Conservation (phyloP, 139 green algal genomes). For the Dunaliella primolecta region DNA sequence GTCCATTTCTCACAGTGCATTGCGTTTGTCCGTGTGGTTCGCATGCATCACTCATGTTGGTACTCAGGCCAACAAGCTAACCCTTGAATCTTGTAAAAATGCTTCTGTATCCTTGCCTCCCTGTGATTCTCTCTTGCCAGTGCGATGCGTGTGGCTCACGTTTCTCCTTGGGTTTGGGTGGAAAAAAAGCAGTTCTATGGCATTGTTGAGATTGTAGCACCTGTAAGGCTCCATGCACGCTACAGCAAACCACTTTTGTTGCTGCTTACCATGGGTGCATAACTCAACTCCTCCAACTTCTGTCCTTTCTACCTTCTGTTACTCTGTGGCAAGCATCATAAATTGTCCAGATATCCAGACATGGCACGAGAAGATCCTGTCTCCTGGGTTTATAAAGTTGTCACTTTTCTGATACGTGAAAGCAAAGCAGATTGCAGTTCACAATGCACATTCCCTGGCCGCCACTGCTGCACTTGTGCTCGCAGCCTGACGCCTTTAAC, state of each 20-base stretch:
- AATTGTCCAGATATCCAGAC: no score
- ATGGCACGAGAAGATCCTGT: no score
- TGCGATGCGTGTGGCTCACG: not conserved
- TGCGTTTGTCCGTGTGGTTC: not conserved
- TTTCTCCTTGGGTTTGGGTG: not conserved
- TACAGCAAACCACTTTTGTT: not conserved
- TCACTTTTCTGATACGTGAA: no score
- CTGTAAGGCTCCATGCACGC: not conserved
- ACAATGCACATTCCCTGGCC: not conserved
- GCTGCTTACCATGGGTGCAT: not conserved
- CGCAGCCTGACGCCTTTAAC: slow-evolving; percentile 16
- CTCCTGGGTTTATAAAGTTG: no score
- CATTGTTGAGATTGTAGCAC: not conserved
- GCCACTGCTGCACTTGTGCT: not conserved
- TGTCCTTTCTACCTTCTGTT: no score
- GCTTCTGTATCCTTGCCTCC: no score
- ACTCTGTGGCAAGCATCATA: not conserved
- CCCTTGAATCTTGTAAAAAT: not conserved
- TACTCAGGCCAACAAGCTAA: not conserved
- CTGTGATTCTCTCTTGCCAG: not conserved
- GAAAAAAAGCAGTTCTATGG: not conserved
- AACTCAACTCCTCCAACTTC: no score
- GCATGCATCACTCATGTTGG: not conserved
- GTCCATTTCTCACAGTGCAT: not conserved
- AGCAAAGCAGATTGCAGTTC: not conserved